Base-by-base conservation (phyloP, 768 basidiomycete genomes). In the Serendipita sp. region DNA sequence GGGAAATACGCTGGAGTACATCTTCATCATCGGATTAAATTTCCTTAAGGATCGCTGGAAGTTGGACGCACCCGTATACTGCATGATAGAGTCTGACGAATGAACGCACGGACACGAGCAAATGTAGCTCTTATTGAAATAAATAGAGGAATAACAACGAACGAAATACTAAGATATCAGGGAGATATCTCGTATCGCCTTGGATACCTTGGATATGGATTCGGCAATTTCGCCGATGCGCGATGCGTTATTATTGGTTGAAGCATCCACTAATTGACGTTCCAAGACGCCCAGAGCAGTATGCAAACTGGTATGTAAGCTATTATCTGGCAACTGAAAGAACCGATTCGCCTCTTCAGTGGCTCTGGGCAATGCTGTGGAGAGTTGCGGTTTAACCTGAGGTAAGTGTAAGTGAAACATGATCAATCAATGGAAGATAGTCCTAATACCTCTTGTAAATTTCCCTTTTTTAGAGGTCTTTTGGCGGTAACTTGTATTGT, bases 1-100 rank as follows among this genome's bases (percentile, higher is more conserved):
- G 18, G 94, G 88, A 60, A 86, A 85, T 69, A 87, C 88, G 34
- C 73, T 95, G 44, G 90, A 96, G 74, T 96, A 98, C 76, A 77
- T 99, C 68, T 99, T 99, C 78, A 85, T 98, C 74, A 85, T 96
- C 67, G 90, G 93, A 68, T 72, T 91, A 66, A 73, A 80, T 65
- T 85, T 87, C 76, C 78, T 92, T 70, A 85, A 88, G 69, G 91
- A 87, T 5, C 73, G 79, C 16, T 78, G 83, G 68, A 85, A 88
- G 74, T 83, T 98, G 68, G 82, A 91, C 70, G 92, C 91, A 36
- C 90, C 92, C 1, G 77, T 85, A 7, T 98, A 95, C 77, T 89
- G 91, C 58, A 85, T 98, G 73, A 78, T 96, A 66, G 83, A 96
- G 74, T 76, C 79, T 65, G 82, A 88, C 60, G 87, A 91, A 69